These are phyloP conservation scores for Staphylotrichum tortipilum DNA, from an alignment of 495 filamentous ascomycete species.

Conservation along the genomic window DNA sequence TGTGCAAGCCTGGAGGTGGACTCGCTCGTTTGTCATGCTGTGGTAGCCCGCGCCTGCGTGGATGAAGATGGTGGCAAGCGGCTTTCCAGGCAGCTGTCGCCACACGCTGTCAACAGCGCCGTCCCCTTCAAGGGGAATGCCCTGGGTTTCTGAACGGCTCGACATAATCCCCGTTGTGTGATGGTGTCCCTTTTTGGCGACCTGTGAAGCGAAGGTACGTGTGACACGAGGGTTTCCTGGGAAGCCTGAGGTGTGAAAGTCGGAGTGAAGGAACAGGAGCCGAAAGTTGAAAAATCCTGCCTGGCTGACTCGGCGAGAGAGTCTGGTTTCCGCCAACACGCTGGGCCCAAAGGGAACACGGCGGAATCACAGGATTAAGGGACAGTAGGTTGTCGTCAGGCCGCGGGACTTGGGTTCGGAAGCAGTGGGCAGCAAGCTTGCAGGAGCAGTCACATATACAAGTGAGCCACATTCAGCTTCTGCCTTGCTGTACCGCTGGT, in stretches of 20 bases:
- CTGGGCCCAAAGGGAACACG: too few species aligned
- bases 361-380: too few species aligned
- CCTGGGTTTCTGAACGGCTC: neutral
- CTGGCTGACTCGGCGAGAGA: too few species aligned
- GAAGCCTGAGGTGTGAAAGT: too few species aligned
- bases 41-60: constrained; percentile 97
- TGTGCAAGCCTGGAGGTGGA: constrained; percentile 77
- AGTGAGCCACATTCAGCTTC: neutral
- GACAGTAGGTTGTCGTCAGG: too few species aligned
- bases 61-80: constrained; percentile 68
- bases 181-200: too few species aligned
- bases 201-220: too few species aligned
- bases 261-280: too few species aligned
- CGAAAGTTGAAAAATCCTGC: too few species aligned
- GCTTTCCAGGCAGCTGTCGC: constrained; percentile 11
- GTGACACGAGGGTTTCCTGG: too few species aligned
- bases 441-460: neutral
- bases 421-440: neutral
- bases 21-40: constrained; percentile 68
- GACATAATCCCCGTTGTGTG: neutral
- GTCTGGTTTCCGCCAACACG: too few species aligned
- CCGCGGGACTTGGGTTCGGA: too few species aligned
- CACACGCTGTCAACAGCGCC: constrained; percentile 17
- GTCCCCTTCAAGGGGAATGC: constrained; percentile 11
- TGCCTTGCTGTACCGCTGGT: neutral